Evolutionary conservation across 2,329 filamentous ascomycete genomes (phyloP).

Genomic region (Phoma sp.): DNA sequence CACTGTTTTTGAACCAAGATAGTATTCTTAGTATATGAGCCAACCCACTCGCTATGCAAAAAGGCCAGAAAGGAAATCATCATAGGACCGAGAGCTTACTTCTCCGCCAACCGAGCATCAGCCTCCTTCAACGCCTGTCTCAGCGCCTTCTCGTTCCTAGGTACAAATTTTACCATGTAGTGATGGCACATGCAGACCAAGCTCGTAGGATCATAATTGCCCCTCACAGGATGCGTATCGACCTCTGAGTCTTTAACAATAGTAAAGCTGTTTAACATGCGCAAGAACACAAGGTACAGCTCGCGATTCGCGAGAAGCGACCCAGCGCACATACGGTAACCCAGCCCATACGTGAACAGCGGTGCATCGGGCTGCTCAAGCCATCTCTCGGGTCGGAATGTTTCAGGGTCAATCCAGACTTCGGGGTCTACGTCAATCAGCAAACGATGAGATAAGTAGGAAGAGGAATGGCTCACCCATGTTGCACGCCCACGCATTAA

Average conservation of each 20-base stretch:
- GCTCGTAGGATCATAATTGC: conserved; percentile 66
- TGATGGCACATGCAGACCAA: conserved; percentile 65
- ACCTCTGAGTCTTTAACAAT: conserved; percentile 61
- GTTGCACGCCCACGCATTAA: conserved; percentile 73
- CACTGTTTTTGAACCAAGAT: not conserved
- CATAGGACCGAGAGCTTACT: not conserved
- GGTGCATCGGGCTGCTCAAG: conserved; percentile 67
- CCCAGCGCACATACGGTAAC: conserved; percentile 72
- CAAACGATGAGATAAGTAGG: no score
- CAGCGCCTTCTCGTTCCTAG: conserved; percentile 57
- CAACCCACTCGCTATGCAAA: not conserved
- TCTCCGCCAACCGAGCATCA: conserved; percentile 32
- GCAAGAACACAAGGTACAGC: conserved; percentile 68
- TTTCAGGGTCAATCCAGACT: conserved; percentile 64
- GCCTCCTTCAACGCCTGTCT: conserved; percentile 49
- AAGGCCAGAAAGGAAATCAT: not conserved
- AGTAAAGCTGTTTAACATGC: conserved; percentile 66
- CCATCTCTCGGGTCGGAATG: conserved; percentile 68
- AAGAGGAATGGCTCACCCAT: conserved; percentile 59
- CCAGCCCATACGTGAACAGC: conserved; percentile 69
- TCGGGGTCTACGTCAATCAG: conserved; percentile 50
- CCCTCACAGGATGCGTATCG: conserved; percentile 64
- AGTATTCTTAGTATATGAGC: not conserved
- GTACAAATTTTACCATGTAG: conserved; percentile 65
- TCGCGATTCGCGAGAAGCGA: conserved; percentile 68